phyloP scores from a whole-genome alignment of 495 filamentous ascomycete species.

The Xylaria castorea region DNA sequence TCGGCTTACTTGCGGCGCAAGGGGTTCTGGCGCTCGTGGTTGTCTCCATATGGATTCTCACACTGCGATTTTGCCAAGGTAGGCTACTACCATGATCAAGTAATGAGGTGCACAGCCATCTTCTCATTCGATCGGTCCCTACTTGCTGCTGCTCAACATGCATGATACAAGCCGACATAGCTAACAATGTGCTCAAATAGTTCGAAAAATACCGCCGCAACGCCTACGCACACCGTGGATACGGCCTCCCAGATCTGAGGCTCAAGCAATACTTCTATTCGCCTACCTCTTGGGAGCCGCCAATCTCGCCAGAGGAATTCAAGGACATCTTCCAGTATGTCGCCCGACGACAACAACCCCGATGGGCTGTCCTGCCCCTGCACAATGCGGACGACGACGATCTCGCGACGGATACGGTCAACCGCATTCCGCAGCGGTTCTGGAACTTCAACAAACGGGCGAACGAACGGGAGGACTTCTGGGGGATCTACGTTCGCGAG shows the following conservation, averaged over 20 bases:
- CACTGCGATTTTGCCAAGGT: background rate
- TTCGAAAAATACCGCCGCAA: background rate
- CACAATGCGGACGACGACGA: background rate
- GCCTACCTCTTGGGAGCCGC: background rate
- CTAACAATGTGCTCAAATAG: background rate
- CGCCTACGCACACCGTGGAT: background rate
- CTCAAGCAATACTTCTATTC: background rate
- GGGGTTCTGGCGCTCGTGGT: background rate
- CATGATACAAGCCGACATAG: background rate
- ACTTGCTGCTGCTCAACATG: background rate
- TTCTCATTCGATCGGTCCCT: background rate
- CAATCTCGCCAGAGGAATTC: background rate
- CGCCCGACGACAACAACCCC: background rate
- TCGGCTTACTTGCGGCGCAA: background rate
- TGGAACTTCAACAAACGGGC: background rate
- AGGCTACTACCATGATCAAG: background rate
- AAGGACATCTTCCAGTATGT: background rate
- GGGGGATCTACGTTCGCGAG: background rate
- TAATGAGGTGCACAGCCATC: background rate
- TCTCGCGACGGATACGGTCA: background rate
- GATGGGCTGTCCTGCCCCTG: background rate
- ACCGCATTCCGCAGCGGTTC: background rate
- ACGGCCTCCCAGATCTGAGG: background rate
- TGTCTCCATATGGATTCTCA: background rate
- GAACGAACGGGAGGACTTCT: background rate